Evolutionary conservation across 1,284 basidiomycete species (phyloP).

Genomic region (Melampsora abietis-canadensis): DNA sequence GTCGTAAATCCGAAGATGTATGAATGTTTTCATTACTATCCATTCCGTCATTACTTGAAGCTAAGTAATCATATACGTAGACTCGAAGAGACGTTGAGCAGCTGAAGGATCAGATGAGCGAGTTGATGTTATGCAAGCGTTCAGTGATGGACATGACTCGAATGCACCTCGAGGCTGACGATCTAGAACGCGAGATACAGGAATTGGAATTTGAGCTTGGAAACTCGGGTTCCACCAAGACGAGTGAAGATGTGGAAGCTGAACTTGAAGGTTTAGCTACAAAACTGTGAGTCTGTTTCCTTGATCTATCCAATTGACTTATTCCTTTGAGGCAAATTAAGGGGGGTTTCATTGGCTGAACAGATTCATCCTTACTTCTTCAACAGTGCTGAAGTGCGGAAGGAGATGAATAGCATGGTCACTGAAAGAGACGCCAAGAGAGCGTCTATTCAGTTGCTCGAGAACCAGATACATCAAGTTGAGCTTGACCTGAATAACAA

Average conservation of each 20-base stretch:
- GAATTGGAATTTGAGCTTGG: constrained; percentile 68
- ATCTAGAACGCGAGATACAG: constrained; percentile 65
- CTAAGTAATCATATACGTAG: constrained; percentile 41
- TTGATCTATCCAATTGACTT: constrained; percentile 2
- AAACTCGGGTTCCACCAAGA: constrained; percentile 70
- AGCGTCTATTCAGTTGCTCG: constrained; percentile 12
- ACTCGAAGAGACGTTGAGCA: constrained; percentile 49
- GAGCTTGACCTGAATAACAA: constrained; percentile 29
- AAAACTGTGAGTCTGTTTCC: constrained; percentile 63
- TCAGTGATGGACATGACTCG: constrained; percentile 65
- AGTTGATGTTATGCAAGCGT: constrained; percentile 65
- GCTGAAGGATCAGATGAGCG: constrained; percentile 57
- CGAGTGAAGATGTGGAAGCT: constrained; percentile 74
- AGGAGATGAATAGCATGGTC: constrained; percentile 17
- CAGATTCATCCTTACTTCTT: neutral
- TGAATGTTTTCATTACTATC: constrained; percentile 42
- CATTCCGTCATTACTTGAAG: neutral
- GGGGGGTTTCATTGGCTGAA: neutral
- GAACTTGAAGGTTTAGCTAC: constrained; percentile 65
- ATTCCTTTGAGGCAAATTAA: neutral
- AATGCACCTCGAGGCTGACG: constrained; percentile 65
- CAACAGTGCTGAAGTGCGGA: constrained; percentile 16
- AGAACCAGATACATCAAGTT: constrained; percentile 36
- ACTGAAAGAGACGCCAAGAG: constrained; percentile 25
- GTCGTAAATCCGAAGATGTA: constrained; percentile 63